phyloP scores from a whole-genome alignment of 306 rosid genomes.

The Dryas alaskensis region DNA sequence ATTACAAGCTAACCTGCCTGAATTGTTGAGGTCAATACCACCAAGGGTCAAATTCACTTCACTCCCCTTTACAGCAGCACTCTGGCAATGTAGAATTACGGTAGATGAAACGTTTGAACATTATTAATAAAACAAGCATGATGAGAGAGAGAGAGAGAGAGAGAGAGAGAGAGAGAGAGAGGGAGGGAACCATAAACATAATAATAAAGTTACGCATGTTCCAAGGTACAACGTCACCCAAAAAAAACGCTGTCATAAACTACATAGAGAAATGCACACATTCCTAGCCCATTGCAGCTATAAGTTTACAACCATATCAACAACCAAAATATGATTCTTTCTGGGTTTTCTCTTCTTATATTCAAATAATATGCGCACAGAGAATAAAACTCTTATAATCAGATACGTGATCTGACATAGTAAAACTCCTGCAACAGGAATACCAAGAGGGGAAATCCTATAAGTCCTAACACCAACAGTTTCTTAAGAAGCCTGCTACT shows the following conservation, averaged over 20 bases:
- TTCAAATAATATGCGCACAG: background rate
- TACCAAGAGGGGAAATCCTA: background rate
- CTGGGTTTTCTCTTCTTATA: background rate
- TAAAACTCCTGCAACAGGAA: background rate
- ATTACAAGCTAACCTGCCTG: constrained; percentile 96
- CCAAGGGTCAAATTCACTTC: constrained; percentile 97
- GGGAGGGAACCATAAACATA: background rate
- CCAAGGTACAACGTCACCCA: too few species aligned
- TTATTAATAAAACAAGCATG: background rate
- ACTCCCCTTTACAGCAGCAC: constrained; percentile 68
- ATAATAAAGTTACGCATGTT: background rate
- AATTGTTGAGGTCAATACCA: constrained; percentile 99
- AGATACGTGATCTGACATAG: background rate
- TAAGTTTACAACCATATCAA: background rate
- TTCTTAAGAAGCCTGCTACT: background rate
- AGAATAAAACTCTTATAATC: background rate
- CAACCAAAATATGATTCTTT: background rate
- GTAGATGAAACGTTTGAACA: constrained; percentile 3
- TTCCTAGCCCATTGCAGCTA: background rate
- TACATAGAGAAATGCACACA: background rate
- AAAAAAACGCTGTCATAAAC: background rate
- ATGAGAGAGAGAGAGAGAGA: background rate
- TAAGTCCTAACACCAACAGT: background rate
- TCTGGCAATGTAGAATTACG: constrained; percentile 40
- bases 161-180: too few species aligned